Evolutionary conservation across 345 rosid genomes (phyloP).

Genomic region (Hevea brasiliensis): DNA sequence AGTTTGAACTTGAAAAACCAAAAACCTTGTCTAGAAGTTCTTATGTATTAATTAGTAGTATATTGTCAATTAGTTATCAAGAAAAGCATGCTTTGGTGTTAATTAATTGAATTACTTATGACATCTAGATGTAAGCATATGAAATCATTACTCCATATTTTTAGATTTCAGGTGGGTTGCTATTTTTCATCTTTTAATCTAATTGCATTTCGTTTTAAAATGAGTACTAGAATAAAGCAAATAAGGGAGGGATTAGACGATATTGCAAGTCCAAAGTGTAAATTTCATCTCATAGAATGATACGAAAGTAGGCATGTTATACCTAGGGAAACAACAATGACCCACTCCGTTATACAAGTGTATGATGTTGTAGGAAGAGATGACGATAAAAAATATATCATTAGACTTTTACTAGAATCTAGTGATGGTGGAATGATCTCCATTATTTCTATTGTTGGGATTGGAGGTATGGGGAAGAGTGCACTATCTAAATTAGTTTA

Average conservation of each 20-base stretch:
- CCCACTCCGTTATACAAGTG: not conserved
- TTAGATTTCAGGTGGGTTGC: conserved; percentile 8
- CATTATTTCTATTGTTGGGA: conserved; percentile 16
- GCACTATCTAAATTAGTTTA: not conserved
- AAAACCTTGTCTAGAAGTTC: no score
- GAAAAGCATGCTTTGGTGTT: no score
- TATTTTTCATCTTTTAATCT: not conserved
- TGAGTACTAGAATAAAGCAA: not conserved
- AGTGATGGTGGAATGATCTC: not conserved
- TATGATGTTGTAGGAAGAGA: not conserved
- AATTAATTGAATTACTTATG: no score
- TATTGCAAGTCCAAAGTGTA: not conserved
- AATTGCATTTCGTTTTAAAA: not conserved
- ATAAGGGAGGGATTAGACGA: not conserved
- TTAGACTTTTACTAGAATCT: not conserved
- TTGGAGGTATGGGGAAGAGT: conserved; percentile 16
- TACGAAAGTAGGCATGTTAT: not conserved
- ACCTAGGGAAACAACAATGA: not conserved
- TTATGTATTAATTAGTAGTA: no score
- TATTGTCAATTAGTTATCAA: no score
- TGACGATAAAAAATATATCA: not conserved
- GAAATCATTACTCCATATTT: no score
- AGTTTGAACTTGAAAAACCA: no score
- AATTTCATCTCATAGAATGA: not conserved
- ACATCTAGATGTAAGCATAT: no score